A percentile compares a stretch with the other conserved stretches of the same genome.
These are phyloP conservation scores for Lepidium didymum DNA, from an alignment of 345 rosid genomes.

Conservation along the genomic window DNA sequence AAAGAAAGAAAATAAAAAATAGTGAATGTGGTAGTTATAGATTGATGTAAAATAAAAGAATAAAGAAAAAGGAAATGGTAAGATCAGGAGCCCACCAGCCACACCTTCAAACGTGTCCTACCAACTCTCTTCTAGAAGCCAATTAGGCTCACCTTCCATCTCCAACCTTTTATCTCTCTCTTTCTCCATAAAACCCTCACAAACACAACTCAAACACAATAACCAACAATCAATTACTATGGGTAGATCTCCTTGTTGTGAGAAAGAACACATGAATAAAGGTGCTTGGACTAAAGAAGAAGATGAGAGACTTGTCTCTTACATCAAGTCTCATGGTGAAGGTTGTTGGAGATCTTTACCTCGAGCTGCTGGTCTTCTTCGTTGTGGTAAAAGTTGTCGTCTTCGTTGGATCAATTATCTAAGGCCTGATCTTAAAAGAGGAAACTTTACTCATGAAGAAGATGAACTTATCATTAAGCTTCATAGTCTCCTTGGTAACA, in stretches of 20 bases:
- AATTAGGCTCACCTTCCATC: slow-evolving; percentile 35
- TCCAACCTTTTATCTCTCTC: slow-evolving; percentile 12
- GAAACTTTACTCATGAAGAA: slow-evolving; percentile 54
- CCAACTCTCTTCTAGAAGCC: slow-evolving; percentile 99
- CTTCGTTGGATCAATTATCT: slow-evolving; percentile 61
- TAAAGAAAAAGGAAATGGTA: slow-evolving; percentile 14
- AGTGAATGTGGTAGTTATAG: slow-evolving; percentile 25
- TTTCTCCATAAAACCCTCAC: slow-evolving; percentile 20
- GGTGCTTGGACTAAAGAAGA: slow-evolving; percentile 64
- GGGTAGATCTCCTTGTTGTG: slow-evolving; percentile 75
- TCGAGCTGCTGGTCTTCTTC: slow-evolving; percentile 51
- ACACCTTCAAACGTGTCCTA: slow-evolving; percentile 78
- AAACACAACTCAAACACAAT: background rate
- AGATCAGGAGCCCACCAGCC: slow-evolving; percentile 49
- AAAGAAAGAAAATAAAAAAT: background rate
- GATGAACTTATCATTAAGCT: slow-evolving; percentile 55
- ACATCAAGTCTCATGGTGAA: slow-evolving; percentile 54
- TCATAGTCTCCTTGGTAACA: slow-evolving; percentile 58
- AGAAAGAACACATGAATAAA: slow-evolving; percentile 57
- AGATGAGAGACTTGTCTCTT: slow-evolving; percentile 45
- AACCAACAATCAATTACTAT: slow-evolving; percentile 14
- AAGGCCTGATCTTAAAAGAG: slow-evolving; percentile 60
- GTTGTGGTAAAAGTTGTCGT: slow-evolving; percentile 60
- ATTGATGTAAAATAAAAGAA: slow-evolving; percentile 29
- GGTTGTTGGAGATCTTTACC: slow-evolving; percentile 66